Conservation (phyloP, 2,329 filamentous ascomycete species). For the Fusarium camptoceras region DNA sequence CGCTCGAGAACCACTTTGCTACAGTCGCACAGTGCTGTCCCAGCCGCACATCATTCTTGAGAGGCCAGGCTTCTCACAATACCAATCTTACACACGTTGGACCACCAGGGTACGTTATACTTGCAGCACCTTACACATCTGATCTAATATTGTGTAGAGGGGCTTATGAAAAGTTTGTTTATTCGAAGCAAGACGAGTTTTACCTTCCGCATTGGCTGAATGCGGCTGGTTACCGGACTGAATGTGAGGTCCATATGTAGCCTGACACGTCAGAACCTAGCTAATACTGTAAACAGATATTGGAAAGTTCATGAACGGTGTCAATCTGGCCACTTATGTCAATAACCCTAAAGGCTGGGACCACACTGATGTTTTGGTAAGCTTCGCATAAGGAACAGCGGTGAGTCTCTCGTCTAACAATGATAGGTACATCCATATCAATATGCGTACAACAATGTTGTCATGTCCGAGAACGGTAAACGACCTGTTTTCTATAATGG, state of each 20-base stretch:
- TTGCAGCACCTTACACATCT: rapidly evolving
- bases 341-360: background rate
- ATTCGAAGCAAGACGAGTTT: background rate
- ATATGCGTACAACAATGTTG: background rate
- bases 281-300: background rate
- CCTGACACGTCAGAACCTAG: rapidly evolving
- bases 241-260: background rate
- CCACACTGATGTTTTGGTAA: background rate
- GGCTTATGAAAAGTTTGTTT: background rate
- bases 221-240: background rate
- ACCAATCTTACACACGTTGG: background rate
- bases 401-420: rapidly evolving
- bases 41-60: background rate
- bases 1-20: background rate
- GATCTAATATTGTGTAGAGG: background rate
- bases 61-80: background rate
- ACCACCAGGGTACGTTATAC: background rate
- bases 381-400: no score
- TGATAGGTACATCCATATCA: background rate
- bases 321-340: background rate
- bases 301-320: background rate
- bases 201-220: background rate
- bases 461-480: background rate
- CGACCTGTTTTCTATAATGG: background rate
- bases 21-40: background rate